Evolutionary conservation across 2,329 filamentous ascomycete genomes (phyloP), one percentile per base, ranked within the genome.

Genomic region (Penicillium sp.): DNA sequence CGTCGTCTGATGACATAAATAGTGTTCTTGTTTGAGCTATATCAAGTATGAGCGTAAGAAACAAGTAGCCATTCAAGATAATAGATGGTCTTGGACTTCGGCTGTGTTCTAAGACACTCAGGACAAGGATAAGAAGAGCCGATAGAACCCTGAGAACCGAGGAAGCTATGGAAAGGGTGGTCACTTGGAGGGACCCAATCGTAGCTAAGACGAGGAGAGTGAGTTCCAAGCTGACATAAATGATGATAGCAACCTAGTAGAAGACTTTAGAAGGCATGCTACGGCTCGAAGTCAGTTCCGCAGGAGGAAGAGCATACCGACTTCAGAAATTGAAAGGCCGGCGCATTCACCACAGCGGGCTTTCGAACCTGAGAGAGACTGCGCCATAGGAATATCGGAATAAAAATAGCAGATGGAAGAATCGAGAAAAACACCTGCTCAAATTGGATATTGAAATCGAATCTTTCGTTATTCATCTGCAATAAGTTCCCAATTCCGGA

Each of bases 371-470:
- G n/a, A 7, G 12, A 31, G 9, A 44, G 6, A 5, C n/a, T 44
- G 10, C 41, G 26, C 41, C 41, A 44, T 44, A 31, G 1, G 9
- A n/a, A 44, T 31, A n/a, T 31, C 14, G 19, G 6, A 7, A 44
- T 44, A 11, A 44, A 44, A 6, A 44, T 14, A 30, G 26, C 7
- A 5, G 41, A 44, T 2, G 41, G 41, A 14, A 44, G 14, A 4
- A 44, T 31, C 6, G 41, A 44, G 41, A 44, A 44, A 4, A 44
- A 44, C 8, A 44, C 14, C 30, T 44, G 41, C 26, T 44, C 41
- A 1, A 44, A 44, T 6, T 44, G 41, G 6, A 44, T 30, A 11
- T 31, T 31, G n/a, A 44, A 44, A 12, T 44, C 41, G 14, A 44
- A 44, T 8, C 3, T 4, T 1, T 19, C n/a, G 30, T 14, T 11